These are phyloP conservation scores for Akebia trifoliata DNA, from an alignment of 164 flowering plant genomes.

Conservation along the genomic window DNA sequence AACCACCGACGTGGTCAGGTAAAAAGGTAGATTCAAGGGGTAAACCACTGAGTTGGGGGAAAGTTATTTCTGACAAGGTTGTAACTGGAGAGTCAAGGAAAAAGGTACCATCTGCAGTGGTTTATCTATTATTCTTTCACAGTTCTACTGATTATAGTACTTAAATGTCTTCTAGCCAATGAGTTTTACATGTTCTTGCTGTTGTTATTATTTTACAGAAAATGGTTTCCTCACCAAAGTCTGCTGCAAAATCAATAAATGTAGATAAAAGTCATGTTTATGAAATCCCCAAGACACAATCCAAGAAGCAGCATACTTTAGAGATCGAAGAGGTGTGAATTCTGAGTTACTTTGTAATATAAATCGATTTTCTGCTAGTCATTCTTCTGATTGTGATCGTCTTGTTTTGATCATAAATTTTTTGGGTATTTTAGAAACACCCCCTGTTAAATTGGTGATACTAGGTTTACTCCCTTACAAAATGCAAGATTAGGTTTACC, in stretches of 20 bases:
- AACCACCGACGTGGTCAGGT: conserved; percentile 14
- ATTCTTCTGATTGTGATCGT: no score
- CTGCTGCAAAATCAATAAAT: conserved; percentile 30
- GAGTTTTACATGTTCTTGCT: neutral
- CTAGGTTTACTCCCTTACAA: no score
- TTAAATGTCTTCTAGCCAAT: neutral
- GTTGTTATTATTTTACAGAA: conserved; percentile 22
- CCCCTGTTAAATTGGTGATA: no score
- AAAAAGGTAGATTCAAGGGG: conserved; percentile 19
- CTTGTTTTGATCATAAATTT: no score
- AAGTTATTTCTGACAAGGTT: conserved; percentile 24
- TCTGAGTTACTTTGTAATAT: neutral
- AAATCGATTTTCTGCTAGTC: neutral
- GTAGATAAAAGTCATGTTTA: conserved; percentile 27
- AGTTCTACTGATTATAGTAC: no score
- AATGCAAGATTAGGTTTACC: no score
- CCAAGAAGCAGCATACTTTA: conserved; percentile 48
- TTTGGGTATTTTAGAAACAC: no score
- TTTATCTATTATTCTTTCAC: no score
- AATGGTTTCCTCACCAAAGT: conserved; percentile 27
- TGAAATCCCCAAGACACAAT: conserved; percentile 36
- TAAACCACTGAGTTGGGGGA: conserved; percentile 28
- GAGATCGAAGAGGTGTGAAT: conserved; percentile 38
- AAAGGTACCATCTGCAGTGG: conserved; percentile 26
- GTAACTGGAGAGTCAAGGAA: conserved; percentile 17